Evolutionary conservation across 176 grass and related monocot species (phyloP).

Genomic region (Triticum urartu): DNA sequence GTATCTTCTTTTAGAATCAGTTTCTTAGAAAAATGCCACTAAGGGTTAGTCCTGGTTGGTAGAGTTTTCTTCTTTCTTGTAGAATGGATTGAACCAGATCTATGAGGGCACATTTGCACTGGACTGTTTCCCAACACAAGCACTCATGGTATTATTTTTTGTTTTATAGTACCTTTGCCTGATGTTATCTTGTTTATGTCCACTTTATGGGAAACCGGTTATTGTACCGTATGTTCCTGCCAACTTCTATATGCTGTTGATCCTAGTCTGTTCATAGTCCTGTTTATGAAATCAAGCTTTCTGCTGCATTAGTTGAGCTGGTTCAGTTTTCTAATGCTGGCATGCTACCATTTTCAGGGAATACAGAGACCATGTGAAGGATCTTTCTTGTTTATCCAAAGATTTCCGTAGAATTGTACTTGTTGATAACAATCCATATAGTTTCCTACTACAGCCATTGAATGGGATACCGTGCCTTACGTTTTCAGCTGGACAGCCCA

Average conservation of each 20-base stretch:
- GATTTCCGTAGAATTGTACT: conserved; percentile 74
- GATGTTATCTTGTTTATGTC: neutral
- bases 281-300: neutral
- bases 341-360: conserved; percentile 49
- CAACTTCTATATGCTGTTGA: neutral
- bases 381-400: conserved; percentile 81
- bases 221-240: neutral
- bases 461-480: conserved; percentile 94
- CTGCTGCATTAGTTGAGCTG: neutral
- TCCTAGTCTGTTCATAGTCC: neutral
- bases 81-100: neutral
- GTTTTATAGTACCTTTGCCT: neutral
- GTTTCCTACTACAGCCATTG: conserved; percentile 84
- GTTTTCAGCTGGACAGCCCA: conserved; percentile 75
- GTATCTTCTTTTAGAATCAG: neutral
- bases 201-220: conserved; percentile 7
- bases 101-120: neutral
- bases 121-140: neutral
- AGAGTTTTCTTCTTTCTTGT: neutral
- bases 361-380: conserved; percentile 89
- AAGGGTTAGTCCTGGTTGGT: no score
- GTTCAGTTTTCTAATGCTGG: conserved; percentile 30
- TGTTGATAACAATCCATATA: conserved; percentile 97
- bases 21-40: no score
- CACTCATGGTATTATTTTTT: neutral